Evolutionary conservation across 306 rosid genomes (phyloP).

Genomic region (Benincasa hispida): DNA sequence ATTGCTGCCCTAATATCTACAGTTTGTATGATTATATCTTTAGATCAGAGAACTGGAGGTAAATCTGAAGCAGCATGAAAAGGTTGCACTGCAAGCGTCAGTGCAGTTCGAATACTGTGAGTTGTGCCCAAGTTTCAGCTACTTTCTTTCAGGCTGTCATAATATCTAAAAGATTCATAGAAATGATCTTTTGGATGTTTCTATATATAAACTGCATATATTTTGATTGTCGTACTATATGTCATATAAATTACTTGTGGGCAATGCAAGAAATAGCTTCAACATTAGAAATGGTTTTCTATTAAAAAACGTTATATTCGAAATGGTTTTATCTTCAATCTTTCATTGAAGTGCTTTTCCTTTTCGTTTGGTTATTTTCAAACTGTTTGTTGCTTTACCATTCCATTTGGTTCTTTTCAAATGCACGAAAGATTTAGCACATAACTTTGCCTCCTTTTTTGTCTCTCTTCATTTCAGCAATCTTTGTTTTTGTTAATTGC

Average conservation of each 20-base stretch:
- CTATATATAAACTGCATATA: not conserved
- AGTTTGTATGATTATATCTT: slow-evolving; percentile 13
- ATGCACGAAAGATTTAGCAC: not conserved
- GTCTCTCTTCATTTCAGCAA: not conserved
- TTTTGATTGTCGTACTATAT: not conserved
- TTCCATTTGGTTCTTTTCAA: not conserved
- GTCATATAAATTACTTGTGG: not conserved
- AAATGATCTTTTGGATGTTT: not conserved
- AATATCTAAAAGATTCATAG: not conserved
- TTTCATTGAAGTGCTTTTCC: not conserved
- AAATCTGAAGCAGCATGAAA: slow-evolving; percentile 65
- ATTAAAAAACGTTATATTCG: not conserved
- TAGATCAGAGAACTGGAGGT: slow-evolving; percentile 72
- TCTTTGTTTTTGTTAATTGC: not conserved
- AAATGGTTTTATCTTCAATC: not conserved
- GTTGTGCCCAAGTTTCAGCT: not conserved
- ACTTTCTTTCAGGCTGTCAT: not conserved
- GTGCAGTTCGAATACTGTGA: slow-evolving; percentile 45
- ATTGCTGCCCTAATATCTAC: slow-evolving; percentile 8
- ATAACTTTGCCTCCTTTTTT: not conserved
- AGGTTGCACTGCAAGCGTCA: slow-evolving; percentile 55
- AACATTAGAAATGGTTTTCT: not conserved
- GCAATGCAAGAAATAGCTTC: not conserved
- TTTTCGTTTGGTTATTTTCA: not conserved
- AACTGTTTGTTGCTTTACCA: not conserved